These are phyloP conservation scores for Carex cristatella DNA, from an alignment of 176 grass and related monocot genomes.

Conservation along the genomic window DNA sequence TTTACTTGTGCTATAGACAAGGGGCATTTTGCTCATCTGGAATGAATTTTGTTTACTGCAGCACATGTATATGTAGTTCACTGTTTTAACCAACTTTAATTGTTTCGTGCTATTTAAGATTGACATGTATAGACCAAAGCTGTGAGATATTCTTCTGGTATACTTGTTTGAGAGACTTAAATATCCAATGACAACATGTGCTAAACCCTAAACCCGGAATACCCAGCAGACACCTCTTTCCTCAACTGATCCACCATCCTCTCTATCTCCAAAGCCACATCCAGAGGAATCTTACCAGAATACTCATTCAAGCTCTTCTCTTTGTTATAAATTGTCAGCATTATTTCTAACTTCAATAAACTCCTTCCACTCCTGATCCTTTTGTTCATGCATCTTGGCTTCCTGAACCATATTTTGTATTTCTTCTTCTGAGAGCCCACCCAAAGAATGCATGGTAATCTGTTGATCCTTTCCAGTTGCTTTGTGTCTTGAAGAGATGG, in stretches of 20 bases:
- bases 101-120: not conserved
- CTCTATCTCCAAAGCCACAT: constrained; percentile 37
- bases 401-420: constrained; percentile 39
- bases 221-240: constrained; percentile 19
- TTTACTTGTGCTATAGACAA: not conserved
- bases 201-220: no score
- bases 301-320: constrained; percentile 47
- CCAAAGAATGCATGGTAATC: constrained; percentile 38
- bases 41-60: not conserved
- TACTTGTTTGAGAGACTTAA: not conserved
- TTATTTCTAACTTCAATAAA: constrained; percentile 32
- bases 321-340: constrained; percentile 32
- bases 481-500: constrained; percentile 39
- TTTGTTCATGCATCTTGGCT: constrained; percentile 35
- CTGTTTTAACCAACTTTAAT: not conserved
- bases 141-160: not conserved
- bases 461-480: constrained; percentile 49
- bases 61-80: not conserved
- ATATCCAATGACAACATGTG: not conserved
- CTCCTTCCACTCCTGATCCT: constrained; percentile 39
- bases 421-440: constrained; percentile 36
- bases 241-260: constrained; percentile 3
- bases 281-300: constrained; percentile 26
- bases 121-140: not conserved
- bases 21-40: not conserved